phyloP scores from a whole-genome alignment of 1,284 basidiomycete genomes.

The Taiwanofungus camphoratus region DNA sequence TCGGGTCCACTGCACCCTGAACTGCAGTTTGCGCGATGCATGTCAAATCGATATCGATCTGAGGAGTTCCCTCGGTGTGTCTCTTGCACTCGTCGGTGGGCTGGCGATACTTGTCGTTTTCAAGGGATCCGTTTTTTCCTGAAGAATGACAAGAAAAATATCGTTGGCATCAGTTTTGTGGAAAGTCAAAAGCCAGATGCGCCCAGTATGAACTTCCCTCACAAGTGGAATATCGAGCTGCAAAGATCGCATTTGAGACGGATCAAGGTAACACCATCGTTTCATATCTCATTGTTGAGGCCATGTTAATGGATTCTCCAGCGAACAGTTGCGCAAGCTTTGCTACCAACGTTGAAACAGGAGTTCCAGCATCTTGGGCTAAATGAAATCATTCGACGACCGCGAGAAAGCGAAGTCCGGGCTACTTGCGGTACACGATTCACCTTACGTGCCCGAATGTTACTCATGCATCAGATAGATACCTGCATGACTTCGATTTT shows the following conservation, averaged over 20 bases:
- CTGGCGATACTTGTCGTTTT: conserved; percentile 77
- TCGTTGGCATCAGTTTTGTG: conserved; percentile 63
- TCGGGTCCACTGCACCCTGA: conserved; percentile 42
- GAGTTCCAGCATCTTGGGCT: conserved; percentile 68
- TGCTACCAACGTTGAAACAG: conserved; percentile 62
- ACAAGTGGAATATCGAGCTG: conserved; percentile 57
- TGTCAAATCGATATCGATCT: conserved; percentile 68
- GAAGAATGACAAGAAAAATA: conserved; percentile 49
- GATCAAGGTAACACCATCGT: conserved; percentile 46
- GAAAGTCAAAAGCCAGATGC: conserved; percentile 53
- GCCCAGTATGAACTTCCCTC: conserved; percentile 60
- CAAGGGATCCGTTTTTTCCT: conserved; percentile 72
- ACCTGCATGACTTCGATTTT: conserved; percentile 92
- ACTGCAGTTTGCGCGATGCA: conserved; percentile 69
- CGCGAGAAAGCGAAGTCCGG: conserved; percentile 72
- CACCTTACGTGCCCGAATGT: conserved; percentile 6
- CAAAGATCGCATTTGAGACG: conserved; percentile 42
- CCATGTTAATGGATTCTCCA: conserved; percentile 20
- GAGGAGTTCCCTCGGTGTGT: conserved; percentile 73
- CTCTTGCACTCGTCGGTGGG: conserved; percentile 76
- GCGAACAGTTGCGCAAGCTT: conserved; percentile 62
- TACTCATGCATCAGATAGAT: conserved; percentile 42
- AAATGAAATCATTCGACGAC: conserved; percentile 60
- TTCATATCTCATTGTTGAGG: neutral
- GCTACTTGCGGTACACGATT: conserved; percentile 71